Base-by-base conservation (phyloP, 768 basidiomycete species). In the Kwoniella sp. region DNA sequence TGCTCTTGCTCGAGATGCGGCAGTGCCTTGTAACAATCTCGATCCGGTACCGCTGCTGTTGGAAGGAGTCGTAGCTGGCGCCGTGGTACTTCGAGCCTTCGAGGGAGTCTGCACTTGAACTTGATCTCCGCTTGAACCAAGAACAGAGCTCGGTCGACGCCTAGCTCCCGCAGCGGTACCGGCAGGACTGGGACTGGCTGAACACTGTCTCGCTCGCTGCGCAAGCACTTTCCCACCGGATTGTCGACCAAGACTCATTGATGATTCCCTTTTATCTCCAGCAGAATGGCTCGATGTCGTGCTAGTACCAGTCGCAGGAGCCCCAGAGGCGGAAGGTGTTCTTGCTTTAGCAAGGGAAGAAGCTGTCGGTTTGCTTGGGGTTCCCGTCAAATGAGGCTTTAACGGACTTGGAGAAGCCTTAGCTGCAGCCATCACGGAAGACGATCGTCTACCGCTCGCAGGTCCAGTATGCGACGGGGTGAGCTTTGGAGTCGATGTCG, bases 21-120 rank as follows among this genome's bases (percentile, higher is more conserved):
- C 74, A 27, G 74, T 76, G 54, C 74, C 74, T 58, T 76, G 74
- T 50, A 73, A 50, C 30, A 76, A 53, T 27, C 74, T 62, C 17
- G 67, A 68, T 52, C 58, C 48, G 37, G 24, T 27, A 48, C 58
- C 48, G 37, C 40, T 27, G 21, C 10, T 19, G 40, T 15, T 44
- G 3, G 40, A 44, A 3, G 40, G 40, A 9, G 40, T 44, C 7
- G 40, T 44, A 44, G 40, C 40, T 4, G 40, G 40, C 4, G 17
- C 40, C 3, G 26, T 46, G 0, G 67, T 46, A 24, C 53, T 55
- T 9, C 46, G 29, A 12, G 22, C 15, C 55, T 56, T 56, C 2
- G 55, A 44, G 9, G 54, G 61, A 36, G 55, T 58, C 21, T 51
- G 29, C 13, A 8, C 52, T 19, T 29, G 24, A 25, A 8, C 52